A percentile compares a stretch with the other conserved stretches of the same genome.
These are phyloP conservation scores for Penicillium sp. DNA, from an alignment of 2,329 filamentous ascomycete species.

Conservation along the genomic window DNA sequence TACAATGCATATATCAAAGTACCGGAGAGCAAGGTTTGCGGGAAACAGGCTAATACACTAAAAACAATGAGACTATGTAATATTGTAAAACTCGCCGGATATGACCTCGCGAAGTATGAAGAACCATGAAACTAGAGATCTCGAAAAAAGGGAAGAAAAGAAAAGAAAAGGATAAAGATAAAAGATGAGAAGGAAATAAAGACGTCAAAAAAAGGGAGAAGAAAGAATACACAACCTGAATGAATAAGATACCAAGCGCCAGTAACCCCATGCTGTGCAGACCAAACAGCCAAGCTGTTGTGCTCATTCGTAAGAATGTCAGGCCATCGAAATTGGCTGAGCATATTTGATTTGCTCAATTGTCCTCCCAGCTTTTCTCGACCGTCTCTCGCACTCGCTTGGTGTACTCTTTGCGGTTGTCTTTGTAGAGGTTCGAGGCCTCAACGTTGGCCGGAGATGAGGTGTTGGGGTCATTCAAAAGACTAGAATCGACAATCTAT, in stretches of 20 bases:
- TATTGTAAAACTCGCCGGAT: not conserved
- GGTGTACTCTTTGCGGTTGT: constrained; percentile 91
- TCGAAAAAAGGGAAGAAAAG: not conserved
- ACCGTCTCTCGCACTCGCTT: constrained; percentile 94
- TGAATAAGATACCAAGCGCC: constrained; percentile 29
- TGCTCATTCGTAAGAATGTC: constrained; percentile 7
- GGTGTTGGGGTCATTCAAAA: constrained; percentile 97
- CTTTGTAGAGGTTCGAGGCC: constrained; percentile 95
- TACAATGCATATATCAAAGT: not conserved
- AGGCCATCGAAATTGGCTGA: constrained; percentile 12
- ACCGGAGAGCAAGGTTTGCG: not conserved
- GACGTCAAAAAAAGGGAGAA: not conserved
- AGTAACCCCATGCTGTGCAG: constrained; percentile 39
- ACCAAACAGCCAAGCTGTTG: constrained; percentile 22
- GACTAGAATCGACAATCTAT: constrained; percentile 43
- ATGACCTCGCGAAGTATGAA: not conserved
- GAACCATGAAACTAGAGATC: not conserved
- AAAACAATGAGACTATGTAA: not conserved
- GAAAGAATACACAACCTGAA: constrained; percentile 10
- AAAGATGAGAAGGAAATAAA: not conserved
- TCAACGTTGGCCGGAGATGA: constrained; percentile 95
- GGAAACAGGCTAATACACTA: constrained; percentile 8
- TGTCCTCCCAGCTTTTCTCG: constrained; percentile 97
- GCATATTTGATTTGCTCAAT: constrained; percentile 33
- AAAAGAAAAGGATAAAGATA: not conserved